Conservation (phyloP, 2,329 filamentous ascomycete species). For the Tolypocladium ophioglossoides region DNA sequence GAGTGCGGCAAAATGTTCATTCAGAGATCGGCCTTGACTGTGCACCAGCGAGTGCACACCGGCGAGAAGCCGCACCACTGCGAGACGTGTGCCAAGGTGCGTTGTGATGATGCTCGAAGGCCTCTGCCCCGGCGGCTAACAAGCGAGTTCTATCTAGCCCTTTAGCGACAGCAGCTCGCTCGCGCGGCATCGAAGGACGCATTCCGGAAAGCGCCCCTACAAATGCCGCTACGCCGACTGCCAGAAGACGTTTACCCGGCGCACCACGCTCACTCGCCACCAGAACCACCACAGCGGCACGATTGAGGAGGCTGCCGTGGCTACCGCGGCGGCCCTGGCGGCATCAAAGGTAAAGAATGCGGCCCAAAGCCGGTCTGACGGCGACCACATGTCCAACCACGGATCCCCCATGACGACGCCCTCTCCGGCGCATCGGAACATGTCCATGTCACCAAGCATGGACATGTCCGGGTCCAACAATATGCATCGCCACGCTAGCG, state of each 20-base stretch:
- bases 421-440: conserved; percentile 67
- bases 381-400: conserved; percentile 59
- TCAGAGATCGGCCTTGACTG: conserved; percentile 87
- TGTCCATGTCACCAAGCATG: conserved; percentile 70
- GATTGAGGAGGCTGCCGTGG: conserved; percentile 83
- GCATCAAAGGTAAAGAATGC: conserved; percentile 31
- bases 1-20: conserved; percentile 95
- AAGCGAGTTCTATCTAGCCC: conserved; percentile 50
- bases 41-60: conserved; percentile 90
- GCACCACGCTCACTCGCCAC: conserved; percentile 88
- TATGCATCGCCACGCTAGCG: conserved; percentile 52
- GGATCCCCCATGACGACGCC: conserved; percentile 70
- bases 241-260: conserved; percentile 95
- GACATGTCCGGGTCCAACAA: conserved; percentile 59
- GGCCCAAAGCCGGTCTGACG: conserved; percentile 52
- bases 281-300: conserved; percentile 95
- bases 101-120: conserved; percentile 11
- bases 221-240: conserved; percentile 97
- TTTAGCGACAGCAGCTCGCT: conserved; percentile 96
- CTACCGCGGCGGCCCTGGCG: conserved; percentile 77
- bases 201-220: conserved; percentile 91
- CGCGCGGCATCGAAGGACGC: conserved; percentile 85
- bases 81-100: conserved; percentile 89
- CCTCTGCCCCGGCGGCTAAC: not conserved
- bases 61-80: conserved; percentile 98